Evolutionary conservation across 2,329 filamentous ascomycete genomes (phyloP).

Genomic region (Lasiodiplodia theobromae): DNA sequence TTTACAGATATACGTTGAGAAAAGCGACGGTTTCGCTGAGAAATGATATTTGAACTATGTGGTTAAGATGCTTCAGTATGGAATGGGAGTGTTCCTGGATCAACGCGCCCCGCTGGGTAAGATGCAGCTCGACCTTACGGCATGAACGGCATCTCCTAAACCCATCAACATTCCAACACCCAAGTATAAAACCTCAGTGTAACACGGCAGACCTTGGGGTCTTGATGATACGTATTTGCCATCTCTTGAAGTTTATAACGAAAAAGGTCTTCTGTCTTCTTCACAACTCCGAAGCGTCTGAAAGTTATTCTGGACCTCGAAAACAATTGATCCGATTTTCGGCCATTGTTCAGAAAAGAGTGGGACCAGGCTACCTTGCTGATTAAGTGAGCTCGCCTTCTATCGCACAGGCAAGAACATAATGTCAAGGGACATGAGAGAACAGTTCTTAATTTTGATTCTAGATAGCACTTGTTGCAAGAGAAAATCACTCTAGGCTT

Average conservation of each 20-base stretch:
- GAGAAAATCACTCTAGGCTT: neutral
- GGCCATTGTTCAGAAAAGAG: neutral
- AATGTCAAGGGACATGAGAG: neutral
- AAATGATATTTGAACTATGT: neutral
- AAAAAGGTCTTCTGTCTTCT: neutral
- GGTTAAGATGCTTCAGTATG: neutral
- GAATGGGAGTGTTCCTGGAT: neutral
- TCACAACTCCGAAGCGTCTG: neutral
- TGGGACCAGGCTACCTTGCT: neutral
- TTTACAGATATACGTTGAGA: neutral
- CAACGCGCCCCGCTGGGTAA: neutral
- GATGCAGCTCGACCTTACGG: too few species aligned
- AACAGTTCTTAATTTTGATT: neutral
- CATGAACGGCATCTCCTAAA: neutral
- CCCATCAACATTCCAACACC: neutral
- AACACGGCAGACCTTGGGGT: neutral
- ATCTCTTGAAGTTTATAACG: too few species aligned
- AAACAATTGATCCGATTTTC: neutral
- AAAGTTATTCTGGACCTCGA: neutral
- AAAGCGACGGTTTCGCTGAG: neutral
- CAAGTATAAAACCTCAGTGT: neutral
- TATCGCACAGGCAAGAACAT: neutral
- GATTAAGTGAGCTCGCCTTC: neutral
- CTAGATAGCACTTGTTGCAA: neutral
- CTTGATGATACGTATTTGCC: neutral